Conservation (phyloP, 1,284 basidiomycete genomes). For the Blastosporella zonata region DNA sequence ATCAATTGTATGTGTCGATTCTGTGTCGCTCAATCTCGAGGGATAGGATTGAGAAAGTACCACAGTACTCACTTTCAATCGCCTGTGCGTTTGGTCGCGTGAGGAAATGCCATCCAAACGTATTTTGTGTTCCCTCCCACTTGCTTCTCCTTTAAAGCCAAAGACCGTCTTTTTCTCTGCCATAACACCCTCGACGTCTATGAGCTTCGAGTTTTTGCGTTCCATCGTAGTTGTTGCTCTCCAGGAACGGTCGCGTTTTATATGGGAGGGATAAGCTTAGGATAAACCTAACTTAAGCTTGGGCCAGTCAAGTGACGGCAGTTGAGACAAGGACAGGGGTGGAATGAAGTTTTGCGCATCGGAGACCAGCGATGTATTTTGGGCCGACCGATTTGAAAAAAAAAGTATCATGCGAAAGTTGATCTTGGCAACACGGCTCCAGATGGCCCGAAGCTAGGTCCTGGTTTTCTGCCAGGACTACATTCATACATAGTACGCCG, state of each 20-base stretch:
- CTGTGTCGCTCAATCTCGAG: constrained; percentile 21
- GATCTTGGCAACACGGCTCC: not conserved
- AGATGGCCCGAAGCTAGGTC: not conserved
- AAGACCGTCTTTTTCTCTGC: constrained; percentile 7
- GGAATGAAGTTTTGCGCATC: not conserved
- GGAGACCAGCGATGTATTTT: not conserved
- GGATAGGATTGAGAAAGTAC: not conserved
- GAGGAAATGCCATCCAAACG: constrained; percentile 12
- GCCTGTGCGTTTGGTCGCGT: constrained; percentile 30
- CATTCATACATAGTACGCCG: too few relatives aligned
- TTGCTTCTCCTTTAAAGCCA: constrained; percentile 1
- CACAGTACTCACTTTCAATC: constrained; percentile 25
- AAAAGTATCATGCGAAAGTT: constrained; percentile 1
- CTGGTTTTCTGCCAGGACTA: too few relatives aligned
- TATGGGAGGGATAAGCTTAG: not conserved
- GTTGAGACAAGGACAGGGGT: not conserved
- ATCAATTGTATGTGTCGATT: constrained; percentile 48
- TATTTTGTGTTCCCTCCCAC: constrained; percentile 13
- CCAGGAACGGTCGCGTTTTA: not conserved
- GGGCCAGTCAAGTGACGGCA: not conserved
- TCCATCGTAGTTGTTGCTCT: constrained; percentile 5
- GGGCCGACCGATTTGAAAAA: not conserved
- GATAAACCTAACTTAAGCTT: too few relatives aligned
- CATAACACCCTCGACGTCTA: not conserved
- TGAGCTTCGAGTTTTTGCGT: constrained; percentile 5